Conservation (phyloP, 306 rosid genomes). For the Spatholobus suberectus region DNA sequence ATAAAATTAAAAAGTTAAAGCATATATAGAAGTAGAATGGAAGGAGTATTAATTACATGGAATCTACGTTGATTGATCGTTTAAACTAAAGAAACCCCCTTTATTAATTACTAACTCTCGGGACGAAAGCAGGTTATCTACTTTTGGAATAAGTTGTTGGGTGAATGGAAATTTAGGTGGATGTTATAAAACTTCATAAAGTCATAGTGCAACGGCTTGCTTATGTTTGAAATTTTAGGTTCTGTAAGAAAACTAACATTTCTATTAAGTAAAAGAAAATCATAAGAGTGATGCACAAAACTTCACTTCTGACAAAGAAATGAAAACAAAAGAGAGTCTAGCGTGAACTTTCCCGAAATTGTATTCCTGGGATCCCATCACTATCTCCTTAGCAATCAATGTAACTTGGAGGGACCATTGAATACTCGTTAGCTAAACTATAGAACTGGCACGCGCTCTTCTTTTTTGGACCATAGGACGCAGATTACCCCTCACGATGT, state of each 20-base stretch:
- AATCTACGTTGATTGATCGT: background rate
- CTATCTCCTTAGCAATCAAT: background rate
- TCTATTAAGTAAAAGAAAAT: background rate
- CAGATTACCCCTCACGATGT: background rate
- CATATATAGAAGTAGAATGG: background rate
- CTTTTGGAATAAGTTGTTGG: background rate
- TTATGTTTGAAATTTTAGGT: background rate
- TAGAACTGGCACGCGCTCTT: constrained; percentile 3
- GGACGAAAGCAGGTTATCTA: background rate
- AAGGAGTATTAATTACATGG: background rate
- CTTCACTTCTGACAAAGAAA: background rate
- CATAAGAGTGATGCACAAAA: background rate
- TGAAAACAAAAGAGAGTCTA: background rate
- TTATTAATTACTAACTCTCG: background rate
- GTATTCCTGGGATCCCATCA: background rate
- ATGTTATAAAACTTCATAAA: background rate
- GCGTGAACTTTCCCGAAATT: background rate
- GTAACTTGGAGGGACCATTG: constrained; percentile 13
- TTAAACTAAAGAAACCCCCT: background rate
- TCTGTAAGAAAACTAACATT: background rate
- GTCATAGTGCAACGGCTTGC: background rate
- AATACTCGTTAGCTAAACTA: background rate
- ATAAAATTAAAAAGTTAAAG: background rate
- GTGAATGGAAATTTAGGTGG: background rate
- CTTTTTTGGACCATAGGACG: background rate